phyloP scores from a whole-genome alignment of 768 basidiomycete genomes.

The Tricholoma hemisulphureum region DNA sequence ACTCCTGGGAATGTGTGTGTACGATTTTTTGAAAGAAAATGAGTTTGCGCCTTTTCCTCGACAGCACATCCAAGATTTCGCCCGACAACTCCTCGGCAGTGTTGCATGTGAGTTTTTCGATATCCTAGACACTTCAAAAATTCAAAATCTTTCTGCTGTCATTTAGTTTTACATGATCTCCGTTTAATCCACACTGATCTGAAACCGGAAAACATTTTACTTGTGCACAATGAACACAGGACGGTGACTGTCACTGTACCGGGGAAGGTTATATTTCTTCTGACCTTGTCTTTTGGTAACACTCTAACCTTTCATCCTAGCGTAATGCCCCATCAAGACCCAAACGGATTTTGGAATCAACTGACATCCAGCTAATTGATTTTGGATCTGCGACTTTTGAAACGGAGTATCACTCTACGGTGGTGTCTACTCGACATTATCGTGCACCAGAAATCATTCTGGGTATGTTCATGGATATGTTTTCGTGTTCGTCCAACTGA shows the following conservation, averaged over 20 bases:
- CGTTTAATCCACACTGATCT: slow-evolving; percentile 96
- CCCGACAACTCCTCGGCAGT: slow-evolving; percentile 84
- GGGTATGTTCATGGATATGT: slow-evolving; percentile 49
- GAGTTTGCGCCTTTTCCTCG: slow-evolving; percentile 95
- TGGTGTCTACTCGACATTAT: slow-evolving; percentile 97
- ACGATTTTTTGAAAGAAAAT: slow-evolving; percentile 98
- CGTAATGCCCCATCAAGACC: slow-evolving; percentile 63
- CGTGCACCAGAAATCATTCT: slow-evolving; percentile 99
- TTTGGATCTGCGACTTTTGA: slow-evolving; percentile 99
- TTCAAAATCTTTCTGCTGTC: slow-evolving; percentile 8
- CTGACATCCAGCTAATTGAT: slow-evolving; percentile 94
- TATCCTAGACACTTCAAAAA: not conserved
- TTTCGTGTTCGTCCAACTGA: not conserved
- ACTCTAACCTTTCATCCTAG: slow-evolving; percentile 33
- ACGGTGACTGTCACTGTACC: slow-evolving; percentile 56
- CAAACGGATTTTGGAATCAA: slow-evolving; percentile 79
- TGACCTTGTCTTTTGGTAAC: slow-evolving; percentile 8
- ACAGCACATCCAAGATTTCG: slow-evolving; percentile 94
- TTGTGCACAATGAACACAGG: slow-evolving; percentile 81
- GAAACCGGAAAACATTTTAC: slow-evolving; percentile 97
- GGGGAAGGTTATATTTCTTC: slow-evolving; percentile 53
- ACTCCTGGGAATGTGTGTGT: slow-evolving; percentile 94
- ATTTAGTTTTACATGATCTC: slow-evolving; percentile 82
- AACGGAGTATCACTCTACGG: slow-evolving; percentile 96
- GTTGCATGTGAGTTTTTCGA: slow-evolving; percentile 76